These are phyloP conservation scores for Pseudophaeomoniella oleicola DNA, from an alignment of 2,329 filamentous ascomycete genomes.

Conservation along the genomic window DNA sequence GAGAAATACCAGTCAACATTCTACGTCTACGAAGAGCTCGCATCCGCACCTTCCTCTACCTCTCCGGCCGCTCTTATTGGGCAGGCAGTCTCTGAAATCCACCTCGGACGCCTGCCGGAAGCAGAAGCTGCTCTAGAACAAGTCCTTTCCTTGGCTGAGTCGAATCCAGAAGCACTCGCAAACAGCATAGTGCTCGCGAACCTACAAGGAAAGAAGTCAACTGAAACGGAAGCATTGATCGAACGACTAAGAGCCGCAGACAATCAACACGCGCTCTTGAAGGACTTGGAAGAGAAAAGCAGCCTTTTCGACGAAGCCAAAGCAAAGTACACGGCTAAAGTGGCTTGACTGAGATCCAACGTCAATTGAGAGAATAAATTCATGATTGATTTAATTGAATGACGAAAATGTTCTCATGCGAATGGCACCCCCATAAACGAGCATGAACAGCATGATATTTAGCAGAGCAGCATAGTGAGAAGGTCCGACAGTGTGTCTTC, in stretches of 20 bases:
- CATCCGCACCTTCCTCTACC: slow-evolving; percentile 69
- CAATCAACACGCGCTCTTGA: slow-evolving; percentile 55
- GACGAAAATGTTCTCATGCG: too few species aligned
- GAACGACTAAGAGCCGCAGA: slow-evolving; percentile 36
- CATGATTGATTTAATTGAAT: too few species aligned
- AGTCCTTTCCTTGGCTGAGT: slow-evolving; percentile 58
- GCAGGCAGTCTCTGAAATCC: slow-evolving; percentile 82
- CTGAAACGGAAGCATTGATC: slow-evolving; percentile 12
- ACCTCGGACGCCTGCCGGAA: slow-evolving; percentile 77
- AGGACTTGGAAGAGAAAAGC: slow-evolving; percentile 71
- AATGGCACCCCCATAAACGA: too few species aligned
- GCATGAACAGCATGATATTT: too few species aligned
- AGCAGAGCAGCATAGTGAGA: too few species aligned
- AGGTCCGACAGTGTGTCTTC: too few species aligned
- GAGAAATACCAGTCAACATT: slow-evolving; percentile 94
- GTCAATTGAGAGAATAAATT: too few species aligned
- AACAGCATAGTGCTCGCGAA: slow-evolving; percentile 70
- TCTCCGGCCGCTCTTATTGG: slow-evolving; percentile 64
- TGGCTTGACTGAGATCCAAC: too few species aligned
- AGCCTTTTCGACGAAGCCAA: slow-evolving; percentile 76
- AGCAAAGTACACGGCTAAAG: slow-evolving; percentile 75
- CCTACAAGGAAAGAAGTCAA: slow-evolving; percentile 56
- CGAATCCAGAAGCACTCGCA: slow-evolving; percentile 59
- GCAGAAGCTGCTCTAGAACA: slow-evolving; percentile 74
- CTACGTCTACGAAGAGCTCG: slow-evolving; percentile 94